A percentile compares a stretch with the other conserved stretches of the same genome.
phyloP scores from a whole-genome alignment of 805 yeast species.

The Danielia oregonensis region DNA sequence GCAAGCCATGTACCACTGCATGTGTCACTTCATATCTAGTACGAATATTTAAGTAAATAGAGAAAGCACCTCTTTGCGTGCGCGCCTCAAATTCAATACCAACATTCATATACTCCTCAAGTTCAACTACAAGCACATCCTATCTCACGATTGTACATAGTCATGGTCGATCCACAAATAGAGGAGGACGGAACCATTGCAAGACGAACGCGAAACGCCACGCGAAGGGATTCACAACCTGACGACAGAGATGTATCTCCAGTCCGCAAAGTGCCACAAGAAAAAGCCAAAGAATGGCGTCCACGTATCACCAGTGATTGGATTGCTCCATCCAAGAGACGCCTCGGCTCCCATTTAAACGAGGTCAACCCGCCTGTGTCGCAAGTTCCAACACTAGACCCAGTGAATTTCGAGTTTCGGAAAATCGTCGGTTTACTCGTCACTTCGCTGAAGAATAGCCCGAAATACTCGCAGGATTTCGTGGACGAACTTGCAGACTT shows the following conservation, averaged over 20 bases:
- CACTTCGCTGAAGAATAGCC: slow-evolving; percentile 15
- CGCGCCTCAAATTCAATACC: too few species aligned
- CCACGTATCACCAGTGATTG: slow-evolving; percentile 2
- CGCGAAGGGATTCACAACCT: background rate
- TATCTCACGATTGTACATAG: too few species aligned
- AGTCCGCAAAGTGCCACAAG: background rate
- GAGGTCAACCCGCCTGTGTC: slow-evolving; percentile 4
- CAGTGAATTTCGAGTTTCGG: slow-evolving; percentile 26
- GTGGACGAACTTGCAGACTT: slow-evolving; percentile 27
- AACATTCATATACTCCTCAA: too few species aligned
- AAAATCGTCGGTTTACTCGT: slow-evolving; percentile 27
- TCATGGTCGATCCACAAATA: too few species aligned
- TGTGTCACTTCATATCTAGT: too few species aligned
- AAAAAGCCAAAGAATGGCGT: background rate
- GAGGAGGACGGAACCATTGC: background rate
- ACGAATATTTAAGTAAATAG: too few species aligned
- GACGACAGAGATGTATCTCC: background rate
- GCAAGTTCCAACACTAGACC: slow-evolving; percentile 4
- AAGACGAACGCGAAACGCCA: background rate
- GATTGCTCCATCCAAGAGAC: slow-evolving; percentile 9
- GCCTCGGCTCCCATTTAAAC: slow-evolving; percentile 5
- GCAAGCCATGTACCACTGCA: too few species aligned
- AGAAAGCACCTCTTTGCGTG: too few species aligned
- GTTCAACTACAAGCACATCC: too few species aligned
- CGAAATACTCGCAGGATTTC: slow-evolving; percentile 24